Conservation (phyloP, 345 rosid genomes). For the Noccaea bulbosa region DNA sequence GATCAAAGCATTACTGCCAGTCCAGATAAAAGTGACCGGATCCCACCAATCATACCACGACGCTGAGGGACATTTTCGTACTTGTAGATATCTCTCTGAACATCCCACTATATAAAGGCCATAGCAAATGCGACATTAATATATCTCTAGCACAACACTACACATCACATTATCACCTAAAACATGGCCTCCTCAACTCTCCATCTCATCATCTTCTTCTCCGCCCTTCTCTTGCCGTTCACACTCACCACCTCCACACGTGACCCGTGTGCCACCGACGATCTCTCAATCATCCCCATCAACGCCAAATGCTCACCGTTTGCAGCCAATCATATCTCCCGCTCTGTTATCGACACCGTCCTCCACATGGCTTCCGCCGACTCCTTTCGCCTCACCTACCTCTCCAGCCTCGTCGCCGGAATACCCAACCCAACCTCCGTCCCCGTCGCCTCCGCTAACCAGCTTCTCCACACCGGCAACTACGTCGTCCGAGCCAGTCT, state of each 20-base stretch:
- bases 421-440: constrained; percentile 48
- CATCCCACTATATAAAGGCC: constrained; percentile 16
- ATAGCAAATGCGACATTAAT: background rate
- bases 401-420: constrained; percentile 56
- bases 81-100: background rate
- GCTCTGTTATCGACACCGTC: constrained; percentile 60
- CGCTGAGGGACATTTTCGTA: constrained; percentile 19
- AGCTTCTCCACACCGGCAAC: constrained; percentile 47
- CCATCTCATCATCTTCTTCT: constrained; percentile 49
- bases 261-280: constrained; percentile 56
- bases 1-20: constrained; percentile 10
- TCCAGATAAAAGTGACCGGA: constrained; percentile 16
- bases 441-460: constrained; percentile 73
- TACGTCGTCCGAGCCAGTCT: constrained; percentile 73
- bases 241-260: constrained; percentile 41
- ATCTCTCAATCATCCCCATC: constrained; percentile 70
- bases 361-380: constrained; percentile 74
- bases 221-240: constrained; percentile 42
- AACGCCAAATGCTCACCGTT: constrained; percentile 86
- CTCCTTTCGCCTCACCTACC: constrained; percentile 61
- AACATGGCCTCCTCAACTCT: constrained; percentile 53
- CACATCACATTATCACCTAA: constrained; percentile 17
- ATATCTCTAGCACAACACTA: no score
- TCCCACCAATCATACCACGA: constrained; percentile 17
- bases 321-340: constrained; percentile 46